phyloP scores from a whole-genome alignment of 1,139 yeast genomes.

The Lodderomyces metapsilosis region DNA sequence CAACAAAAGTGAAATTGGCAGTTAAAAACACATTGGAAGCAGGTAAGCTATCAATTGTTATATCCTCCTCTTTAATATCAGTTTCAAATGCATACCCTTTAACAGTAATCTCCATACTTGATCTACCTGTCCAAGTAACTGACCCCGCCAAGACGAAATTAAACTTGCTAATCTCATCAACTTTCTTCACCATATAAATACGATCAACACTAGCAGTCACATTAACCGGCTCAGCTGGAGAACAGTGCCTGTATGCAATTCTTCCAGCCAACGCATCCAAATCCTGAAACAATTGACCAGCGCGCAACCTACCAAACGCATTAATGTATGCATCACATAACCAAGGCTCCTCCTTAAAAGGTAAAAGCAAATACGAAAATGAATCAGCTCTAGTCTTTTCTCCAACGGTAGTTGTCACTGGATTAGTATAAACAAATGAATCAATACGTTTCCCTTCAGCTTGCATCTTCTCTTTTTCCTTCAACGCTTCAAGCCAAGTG shows the following conservation, averaged over 20 bases:
- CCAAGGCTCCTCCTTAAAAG: constrained; percentile 82
- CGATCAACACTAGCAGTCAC: constrained; percentile 95
- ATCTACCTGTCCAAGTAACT: constrained; percentile 91
- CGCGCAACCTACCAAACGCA: constrained; percentile 83
- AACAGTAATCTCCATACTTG: constrained; percentile 93
- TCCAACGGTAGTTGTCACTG: constrained; percentile 67
- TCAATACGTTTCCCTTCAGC: constrained; percentile 71
- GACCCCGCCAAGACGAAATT: constrained; percentile 83
- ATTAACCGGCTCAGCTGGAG: constrained; percentile 89
- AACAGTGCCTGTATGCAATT: constrained; percentile 81
- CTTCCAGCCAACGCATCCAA: constrained; percentile 87
- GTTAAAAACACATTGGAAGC: constrained; percentile 59
- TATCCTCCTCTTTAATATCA: constrained; percentile 20
- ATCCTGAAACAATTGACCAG: constrained; percentile 91
- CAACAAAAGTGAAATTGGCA: constrained; percentile 93
- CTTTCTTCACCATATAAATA: constrained; percentile 80
- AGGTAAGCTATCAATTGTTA: constrained; percentile 31
- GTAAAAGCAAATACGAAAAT: constrained; percentile 68
- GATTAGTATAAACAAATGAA: constrained; percentile 68
- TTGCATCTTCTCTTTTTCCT: constrained; percentile 68
- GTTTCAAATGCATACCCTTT: constrained; percentile 77
- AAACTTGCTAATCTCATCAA: constrained; percentile 72
- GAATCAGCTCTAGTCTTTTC: constrained; percentile 77
- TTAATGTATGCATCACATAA: constrained; percentile 84
- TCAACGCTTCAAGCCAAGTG: constrained; percentile 82